phyloP scores from a whole-genome alignment of 352 stramenopile genomes.

The Phytophthora macrochlamydospora region DNA sequence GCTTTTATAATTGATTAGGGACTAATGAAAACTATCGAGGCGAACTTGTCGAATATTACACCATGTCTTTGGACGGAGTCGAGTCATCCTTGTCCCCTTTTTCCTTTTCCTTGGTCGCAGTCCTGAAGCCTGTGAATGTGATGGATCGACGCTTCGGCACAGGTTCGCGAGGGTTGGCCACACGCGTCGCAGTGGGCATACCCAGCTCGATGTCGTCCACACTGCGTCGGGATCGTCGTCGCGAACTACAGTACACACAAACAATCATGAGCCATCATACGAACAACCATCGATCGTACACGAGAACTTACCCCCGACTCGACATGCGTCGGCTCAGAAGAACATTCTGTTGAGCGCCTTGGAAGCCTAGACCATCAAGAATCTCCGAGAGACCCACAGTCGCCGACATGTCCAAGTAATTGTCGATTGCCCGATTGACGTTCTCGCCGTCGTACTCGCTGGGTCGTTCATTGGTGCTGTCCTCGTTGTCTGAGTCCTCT shows the following conservation, averaged over 20 bases:
- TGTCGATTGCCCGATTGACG: slow-evolving; percentile 81
- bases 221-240: slow-evolving; percentile 43
- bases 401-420: slow-evolving; percentile 86
- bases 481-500: slow-evolving; percentile 39
- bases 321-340: slow-evolving; percentile 65
- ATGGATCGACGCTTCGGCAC: slow-evolving; percentile 75
- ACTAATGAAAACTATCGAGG: not conserved
- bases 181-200: slow-evolving; percentile 51
- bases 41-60: slow-evolving; percentile 12
- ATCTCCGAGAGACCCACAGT: slow-evolving; percentile 77
- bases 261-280: slow-evolving; percentile 5
- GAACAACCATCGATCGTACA: slow-evolving; percentile 13
- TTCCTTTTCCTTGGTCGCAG: slow-evolving; percentile 30
- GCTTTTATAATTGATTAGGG: not conserved
- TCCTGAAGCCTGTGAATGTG: slow-evolving; percentile 69
- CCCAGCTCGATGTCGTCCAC: slow-evolving; percentile 84
- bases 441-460: slow-evolving; percentile 47
- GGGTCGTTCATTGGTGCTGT: slow-evolving; percentile 21
- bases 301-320: slow-evolving; percentile 36
- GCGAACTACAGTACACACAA: slow-evolving; percentile 8
- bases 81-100: slow-evolving; percentile 27
- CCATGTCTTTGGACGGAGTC: slow-evolving; percentile 16
- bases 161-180: slow-evolving; percentile 52
- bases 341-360: slow-evolving; percentile 50
- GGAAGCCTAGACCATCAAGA: slow-evolving; percentile 62